Evolutionary conservation across 78 protist species (phyloP).

Genomic region (Chrysochromulina parva): DNA sequence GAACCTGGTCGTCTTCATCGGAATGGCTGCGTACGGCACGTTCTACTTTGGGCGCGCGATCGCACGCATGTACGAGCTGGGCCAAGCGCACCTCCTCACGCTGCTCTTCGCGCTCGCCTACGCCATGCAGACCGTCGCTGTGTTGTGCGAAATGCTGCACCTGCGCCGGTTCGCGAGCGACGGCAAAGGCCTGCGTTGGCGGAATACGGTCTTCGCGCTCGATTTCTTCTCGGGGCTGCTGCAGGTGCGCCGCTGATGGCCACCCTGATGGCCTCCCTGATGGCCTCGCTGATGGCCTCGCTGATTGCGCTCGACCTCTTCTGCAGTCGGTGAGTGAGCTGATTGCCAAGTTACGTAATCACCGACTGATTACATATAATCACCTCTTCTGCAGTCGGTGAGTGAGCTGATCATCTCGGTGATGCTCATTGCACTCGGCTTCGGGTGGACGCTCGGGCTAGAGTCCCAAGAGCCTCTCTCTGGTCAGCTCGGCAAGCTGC

Average conservation of each 20-base stretch:
- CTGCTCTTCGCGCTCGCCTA: neutral
- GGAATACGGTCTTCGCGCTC: constrained; percentile 13
- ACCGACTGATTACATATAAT: neutral
- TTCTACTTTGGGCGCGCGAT: neutral
- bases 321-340: neutral
- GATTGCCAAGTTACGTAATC: neutral
- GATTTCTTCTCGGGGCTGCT: constrained; percentile 2
- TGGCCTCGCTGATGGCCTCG: neutral
- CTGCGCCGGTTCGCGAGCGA: neutral
- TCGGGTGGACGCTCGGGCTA: neutral
- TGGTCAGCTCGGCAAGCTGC: neutral
- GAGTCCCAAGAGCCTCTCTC: constrained; percentile 1
- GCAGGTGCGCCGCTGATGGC: neutral
- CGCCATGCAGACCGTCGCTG: neutral
- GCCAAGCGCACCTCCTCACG: constrained; percentile 7
- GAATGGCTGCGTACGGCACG: neutral
- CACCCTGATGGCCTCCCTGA: too few relatives aligned
- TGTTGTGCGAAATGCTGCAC: constrained; percentile 3
- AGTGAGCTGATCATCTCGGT: neutral
- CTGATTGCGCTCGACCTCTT: neutral
- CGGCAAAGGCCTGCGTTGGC: constrained; percentile 30
- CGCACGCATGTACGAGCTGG: neutral
- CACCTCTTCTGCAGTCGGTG: neutral
- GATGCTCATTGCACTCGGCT: neutral
- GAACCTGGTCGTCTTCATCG: neutral